phyloP scores from a whole-genome alignment of 192 early-diverging fungal genomes.

The Mortierella claussenii region DNA sequence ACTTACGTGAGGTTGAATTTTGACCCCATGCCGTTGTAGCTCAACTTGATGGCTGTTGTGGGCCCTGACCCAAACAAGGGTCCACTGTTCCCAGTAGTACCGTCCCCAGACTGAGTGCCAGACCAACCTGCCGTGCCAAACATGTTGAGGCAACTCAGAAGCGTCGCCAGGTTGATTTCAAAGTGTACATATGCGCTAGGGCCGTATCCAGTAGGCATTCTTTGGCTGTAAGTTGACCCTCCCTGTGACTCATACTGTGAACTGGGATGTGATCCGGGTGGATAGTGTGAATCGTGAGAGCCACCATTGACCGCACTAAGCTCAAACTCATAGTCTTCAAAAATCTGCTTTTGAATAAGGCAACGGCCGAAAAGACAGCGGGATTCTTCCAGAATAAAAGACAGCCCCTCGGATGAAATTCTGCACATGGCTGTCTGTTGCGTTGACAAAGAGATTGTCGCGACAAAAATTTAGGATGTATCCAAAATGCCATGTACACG shows the following conservation, averaged over 20 bases:
- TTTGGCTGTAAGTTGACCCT: background rate
- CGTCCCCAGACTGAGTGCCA: background rate
- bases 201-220: conserved; percentile 16
- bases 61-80: background rate
- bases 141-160: conserved; percentile 45
- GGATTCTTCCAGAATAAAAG: conserved; percentile 39
- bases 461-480: no score
- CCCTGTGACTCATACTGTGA: background rate
- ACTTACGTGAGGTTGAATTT: conserved; percentile 40
- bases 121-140: conserved; percentile 37
- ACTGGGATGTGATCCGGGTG: background rate
- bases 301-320: background rate
- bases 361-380: conserved; percentile 42
- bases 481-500: no score
- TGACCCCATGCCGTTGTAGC: conserved; percentile 34
- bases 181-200: conserved; percentile 14
- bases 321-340: conserved; percentile 37
- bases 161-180: conserved; percentile 33
- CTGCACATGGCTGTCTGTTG: conserved; percentile 34
- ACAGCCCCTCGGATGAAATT: conserved; percentile 23
- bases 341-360: conserved; percentile 25
- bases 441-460: no score
- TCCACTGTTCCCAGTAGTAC: background rate
- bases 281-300: background rate
- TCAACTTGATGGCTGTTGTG: conserved; percentile 32